A percentile compares a stretch with the other conserved stretches of the same genome.
Conservation (phyloP, 306 rosid species). For the Cucurbita pepo region DNA sequence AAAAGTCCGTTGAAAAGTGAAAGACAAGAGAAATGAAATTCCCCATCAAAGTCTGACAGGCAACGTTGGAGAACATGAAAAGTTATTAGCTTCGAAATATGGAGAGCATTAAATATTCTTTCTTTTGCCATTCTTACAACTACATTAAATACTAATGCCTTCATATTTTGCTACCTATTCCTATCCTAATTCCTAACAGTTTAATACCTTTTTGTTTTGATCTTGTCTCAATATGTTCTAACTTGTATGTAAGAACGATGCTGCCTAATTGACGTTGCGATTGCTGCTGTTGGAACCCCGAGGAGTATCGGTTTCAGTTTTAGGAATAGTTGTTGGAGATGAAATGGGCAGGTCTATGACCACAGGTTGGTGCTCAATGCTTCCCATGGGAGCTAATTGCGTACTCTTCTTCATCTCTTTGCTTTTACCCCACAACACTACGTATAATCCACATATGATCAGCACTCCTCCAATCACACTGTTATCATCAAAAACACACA, state of each 20-base stretch:
- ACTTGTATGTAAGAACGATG: background rate
- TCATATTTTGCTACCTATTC: too few relatives aligned
- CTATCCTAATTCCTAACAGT: too few relatives aligned
- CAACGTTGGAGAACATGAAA: too few relatives aligned
- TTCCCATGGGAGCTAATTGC: background rate
- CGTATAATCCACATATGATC: background rate
- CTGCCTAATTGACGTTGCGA: background rate
- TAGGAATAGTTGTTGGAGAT: conserved; percentile 17
- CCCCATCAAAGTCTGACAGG: too few relatives aligned
- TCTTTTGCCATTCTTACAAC: too few relatives aligned
- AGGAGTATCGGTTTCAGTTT: background rate
- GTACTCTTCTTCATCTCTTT: conserved; percentile 2
- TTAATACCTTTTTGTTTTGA: too few relatives aligned
- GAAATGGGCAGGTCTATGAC: background rate
- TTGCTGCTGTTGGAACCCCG: background rate
- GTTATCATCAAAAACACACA: background rate
- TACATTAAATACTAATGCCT: too few relatives aligned
- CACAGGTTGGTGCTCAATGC: background rate
- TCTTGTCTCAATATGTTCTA: background rate
- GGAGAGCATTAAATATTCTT: too few relatives aligned
- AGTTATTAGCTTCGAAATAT: too few relatives aligned
- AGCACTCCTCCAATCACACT: conserved; percentile 17
- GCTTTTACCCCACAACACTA: conserved; percentile 4
- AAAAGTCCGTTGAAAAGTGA: too few relatives aligned
- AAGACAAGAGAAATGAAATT: too few relatives aligned